A percentile compares a stretch with the other conserved stretches of the same genome.
These are phyloP conservation scores for Hebeloma cylindrosporum DNA, from an alignment of 768 basidiomycete genomes.

Conservation along the genomic window DNA sequence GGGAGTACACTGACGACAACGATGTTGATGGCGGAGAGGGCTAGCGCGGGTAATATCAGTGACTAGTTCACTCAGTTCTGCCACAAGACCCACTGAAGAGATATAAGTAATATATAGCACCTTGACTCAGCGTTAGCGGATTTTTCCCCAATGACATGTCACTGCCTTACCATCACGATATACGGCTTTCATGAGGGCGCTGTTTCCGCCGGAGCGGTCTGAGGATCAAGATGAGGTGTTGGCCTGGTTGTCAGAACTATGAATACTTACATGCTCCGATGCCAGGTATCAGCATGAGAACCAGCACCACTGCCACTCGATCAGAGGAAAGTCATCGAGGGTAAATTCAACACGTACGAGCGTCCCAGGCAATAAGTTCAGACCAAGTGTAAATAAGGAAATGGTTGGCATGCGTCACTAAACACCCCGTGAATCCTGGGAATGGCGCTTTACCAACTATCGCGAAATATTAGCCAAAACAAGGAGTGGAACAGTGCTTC, in stretches of 20 bases:
- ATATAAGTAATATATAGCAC: conserved; percentile 13
- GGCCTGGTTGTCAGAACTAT: background rate
- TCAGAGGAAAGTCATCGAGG: background rate
- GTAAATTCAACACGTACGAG: conserved; percentile 4
- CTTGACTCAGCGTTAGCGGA: background rate
- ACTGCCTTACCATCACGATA: conserved; percentile 14
- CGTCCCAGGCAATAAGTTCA: conserved; percentile 12
- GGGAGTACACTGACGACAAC: conserved; percentile 7
- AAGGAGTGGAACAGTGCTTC: background rate
- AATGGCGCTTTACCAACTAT: conserved; percentile 1
- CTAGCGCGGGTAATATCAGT: background rate
- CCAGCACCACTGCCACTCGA: conserved; percentile 5
- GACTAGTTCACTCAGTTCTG: background rate
- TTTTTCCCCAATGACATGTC: background rate
- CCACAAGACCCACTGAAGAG: conserved; percentile 9
- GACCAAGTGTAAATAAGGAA: conserved; percentile 8
- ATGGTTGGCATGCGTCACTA: background rate
- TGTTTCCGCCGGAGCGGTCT: conserved; percentile 11
- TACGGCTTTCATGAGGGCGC: conserved; percentile 6
- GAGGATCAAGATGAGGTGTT: background rate
- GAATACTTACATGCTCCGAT: conserved; percentile 6
- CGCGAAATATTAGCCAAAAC: background rate
- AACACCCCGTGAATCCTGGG: conserved; percentile 9
- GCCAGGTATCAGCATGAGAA: conserved; percentile 14
- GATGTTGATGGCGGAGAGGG: conserved; percentile 12